These are phyloP conservation scores for Tylopilus cervinicoccineus DNA, from an alignment of 768 basidiomycete genomes.

Conservation along the genomic window DNA sequence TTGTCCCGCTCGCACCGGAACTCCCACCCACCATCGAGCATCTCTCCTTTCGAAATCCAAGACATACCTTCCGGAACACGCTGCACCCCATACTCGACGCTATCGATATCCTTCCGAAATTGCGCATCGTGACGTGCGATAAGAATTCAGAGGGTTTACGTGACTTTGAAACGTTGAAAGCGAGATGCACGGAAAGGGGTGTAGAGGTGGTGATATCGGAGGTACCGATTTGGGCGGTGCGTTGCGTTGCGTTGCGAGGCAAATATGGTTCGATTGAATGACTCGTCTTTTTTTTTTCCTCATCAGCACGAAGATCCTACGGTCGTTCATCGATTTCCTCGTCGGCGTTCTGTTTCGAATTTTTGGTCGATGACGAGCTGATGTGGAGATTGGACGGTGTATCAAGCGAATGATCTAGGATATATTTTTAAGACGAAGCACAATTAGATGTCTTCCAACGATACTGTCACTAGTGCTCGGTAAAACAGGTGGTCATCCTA, in stretches of 20 bases:
- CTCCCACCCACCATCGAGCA: constrained; percentile 40
- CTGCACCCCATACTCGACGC: constrained; percentile 30
- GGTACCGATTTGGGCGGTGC: constrained; percentile 35
- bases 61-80: constrained; percentile 18
- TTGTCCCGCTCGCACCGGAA: constrained; percentile 27
- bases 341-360: constrained; percentile 34
- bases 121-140: constrained; percentile 38
- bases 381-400: constrained; percentile 7
- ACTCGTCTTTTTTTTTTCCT: background rate
- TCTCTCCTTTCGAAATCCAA: constrained; percentile 34
- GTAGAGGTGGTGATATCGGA: constrained; percentile 27
- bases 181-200: constrained; percentile 28
- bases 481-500: background rate
- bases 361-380: constrained; percentile 31
- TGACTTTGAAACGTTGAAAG: constrained; percentile 23
- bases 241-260: constrained; percentile 11
- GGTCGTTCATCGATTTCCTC: constrained; percentile 31
- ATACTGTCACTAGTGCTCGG: background rate
- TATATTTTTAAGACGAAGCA: background rate
- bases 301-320: constrained; percentile 38
- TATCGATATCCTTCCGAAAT: constrained; percentile 29
- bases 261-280: background rate
- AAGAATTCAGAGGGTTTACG: constrained; percentile 15
- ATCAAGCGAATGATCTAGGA: background rate
- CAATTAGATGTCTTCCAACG: background rate